A percentile compares a stretch with the other conserved stretches of the same genome.
phyloP scores from a whole-genome alignment of 208 protist species.

The Leptomonas pyrrhocoris region DNA sequence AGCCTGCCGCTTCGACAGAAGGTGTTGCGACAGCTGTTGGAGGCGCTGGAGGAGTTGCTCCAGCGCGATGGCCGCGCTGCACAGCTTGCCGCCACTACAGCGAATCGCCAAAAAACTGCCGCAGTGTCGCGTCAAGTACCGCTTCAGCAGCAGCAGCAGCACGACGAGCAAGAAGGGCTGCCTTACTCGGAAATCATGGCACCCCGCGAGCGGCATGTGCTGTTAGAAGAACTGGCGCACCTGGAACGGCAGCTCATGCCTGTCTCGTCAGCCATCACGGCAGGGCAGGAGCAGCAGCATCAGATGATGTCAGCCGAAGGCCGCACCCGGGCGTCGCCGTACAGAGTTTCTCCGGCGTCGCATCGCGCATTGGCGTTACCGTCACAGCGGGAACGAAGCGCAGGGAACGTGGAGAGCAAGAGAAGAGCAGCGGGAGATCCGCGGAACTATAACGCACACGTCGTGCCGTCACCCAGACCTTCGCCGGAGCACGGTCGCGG shows the following conservation, averaged over 20 bases:
- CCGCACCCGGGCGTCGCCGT: no score
- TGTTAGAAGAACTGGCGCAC: conserved; percentile 35
- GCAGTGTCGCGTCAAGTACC: neutral
- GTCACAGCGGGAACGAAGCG: no score
- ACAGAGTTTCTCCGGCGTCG: no score
- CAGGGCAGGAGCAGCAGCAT: neutral
- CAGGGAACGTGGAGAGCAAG: no score
- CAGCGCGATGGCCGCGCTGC: conserved; percentile 18
- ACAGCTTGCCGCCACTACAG: conserved; percentile 1
- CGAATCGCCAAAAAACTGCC: neutral
- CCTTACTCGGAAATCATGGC: conserved; percentile 34
- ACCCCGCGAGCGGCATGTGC: conserved; percentile 25
- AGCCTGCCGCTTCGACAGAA: conserved; percentile 26
- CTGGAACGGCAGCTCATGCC: conserved; percentile 36
- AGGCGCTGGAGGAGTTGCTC: conserved; percentile 43
- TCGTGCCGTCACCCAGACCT: conserved; percentile 5
- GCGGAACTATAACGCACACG: neutral
- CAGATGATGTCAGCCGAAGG: neutral
- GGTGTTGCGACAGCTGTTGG: conserved; percentile 38
- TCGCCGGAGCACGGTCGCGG: no score
- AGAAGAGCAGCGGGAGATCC: neutral
- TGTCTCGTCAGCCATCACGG: neutral
- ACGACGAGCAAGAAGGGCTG: neutral
- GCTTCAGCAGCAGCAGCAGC: neutral
- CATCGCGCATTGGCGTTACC: no score